Base-by-base conservation (phyloP, 2,329 filamentous ascomycete genomes). In the Chalaropsis ovoidea region DNA sequence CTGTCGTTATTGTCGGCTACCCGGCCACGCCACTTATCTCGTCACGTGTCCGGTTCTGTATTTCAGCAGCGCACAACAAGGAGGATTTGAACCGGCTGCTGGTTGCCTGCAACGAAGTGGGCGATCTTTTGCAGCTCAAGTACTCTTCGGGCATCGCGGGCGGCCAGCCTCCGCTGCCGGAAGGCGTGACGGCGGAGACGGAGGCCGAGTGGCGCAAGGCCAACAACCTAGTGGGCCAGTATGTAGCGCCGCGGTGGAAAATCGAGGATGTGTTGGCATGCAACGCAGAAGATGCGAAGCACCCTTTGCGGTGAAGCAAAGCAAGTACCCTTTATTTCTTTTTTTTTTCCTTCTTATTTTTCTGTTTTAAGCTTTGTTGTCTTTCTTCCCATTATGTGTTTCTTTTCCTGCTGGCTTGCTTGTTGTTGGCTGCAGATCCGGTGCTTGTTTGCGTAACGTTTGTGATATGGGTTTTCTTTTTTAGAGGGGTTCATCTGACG, bases 71-170 rank as follows among this genome's bases (percentile, higher is more conserved):
- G 0, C 94, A 99, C 79, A 99, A 95, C 77, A 99, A 99, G 80
- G 94, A 99, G 62, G 94, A 99, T 74, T 82, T 99, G 71, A 94
- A 99, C 75, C 86, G 93, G 61, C 79, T 99, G 67, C 79, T 99
- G 62, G 81, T 85, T 3, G 94, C 94, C 17, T 97, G 93, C 72
- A 90, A 97, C 73, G 89, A 97, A 75, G 86, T 96, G 66, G 92
- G 93, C 66, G 90, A 96, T 70, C 83, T 95, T 24, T 79, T 99
- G 65, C 92, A 97, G 76, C 82, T 99, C 73, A 97, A 96, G 78
- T 96, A 95, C 77, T 95, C 91, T n/a, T 95, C 89, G 15, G 94
- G 94, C 70, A 85, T 96, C 71, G 93, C 94, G 13, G 94, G 94
- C 69, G 94, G 94, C 66, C 84, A 89, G 45, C 83, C 90, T 62